A percentile compares a stretch with the other conserved stretches of the same genome.
These are phyloP conservation scores for Aureococcus anophagefferens DNA, from an alignment of 108 stramenopile species.

Conservation along the genomic window DNA sequence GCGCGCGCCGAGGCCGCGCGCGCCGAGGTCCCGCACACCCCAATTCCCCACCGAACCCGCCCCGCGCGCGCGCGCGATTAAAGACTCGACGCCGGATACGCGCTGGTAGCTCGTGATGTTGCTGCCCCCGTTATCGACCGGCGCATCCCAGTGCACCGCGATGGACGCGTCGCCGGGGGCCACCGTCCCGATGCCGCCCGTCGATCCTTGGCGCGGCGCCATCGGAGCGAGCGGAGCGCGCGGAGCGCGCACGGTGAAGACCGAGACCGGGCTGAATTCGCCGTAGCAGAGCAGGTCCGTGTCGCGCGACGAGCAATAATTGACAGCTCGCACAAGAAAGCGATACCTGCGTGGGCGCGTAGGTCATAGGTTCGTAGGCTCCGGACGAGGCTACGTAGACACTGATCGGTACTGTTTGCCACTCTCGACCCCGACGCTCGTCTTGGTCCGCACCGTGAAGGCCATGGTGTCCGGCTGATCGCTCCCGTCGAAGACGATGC, in stretches of 20 bases:
- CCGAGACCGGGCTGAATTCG: conserved; percentile 46
- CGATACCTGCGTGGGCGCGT: too few relatives aligned
- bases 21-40: too few relatives aligned
- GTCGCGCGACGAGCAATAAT: conserved; percentile 55
- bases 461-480: conserved; percentile 39
- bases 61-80: conserved; percentile 36
- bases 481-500: conserved; percentile 63
- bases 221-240: conserved; percentile 54
- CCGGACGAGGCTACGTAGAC: too few relatives aligned
- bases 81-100: too few relatives aligned
- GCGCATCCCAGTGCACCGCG: conserved; percentile 47
- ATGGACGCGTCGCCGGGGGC: conserved; percentile 40
- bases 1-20: too few relatives aligned
- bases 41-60: too few relatives aligned
- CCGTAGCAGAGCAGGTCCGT: conserved; percentile 46
- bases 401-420: conserved; percentile 60
- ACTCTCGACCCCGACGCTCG: conserved; percentile 36
- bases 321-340: conserved; percentile 68
- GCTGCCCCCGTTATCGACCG: conserved; percentile 71
- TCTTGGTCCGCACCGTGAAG: conserved; percentile 40
- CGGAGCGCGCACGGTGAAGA: conserved; percentile 55
- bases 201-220: conserved; percentile 46
- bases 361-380: too few relatives aligned
- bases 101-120: conserved; percentile 60
- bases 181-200: conserved; percentile 24